These are phyloP conservation scores for Boletus reticulatus DNA, from an alignment of 768 basidiomycete genomes.

Conservation along the genomic window DNA sequence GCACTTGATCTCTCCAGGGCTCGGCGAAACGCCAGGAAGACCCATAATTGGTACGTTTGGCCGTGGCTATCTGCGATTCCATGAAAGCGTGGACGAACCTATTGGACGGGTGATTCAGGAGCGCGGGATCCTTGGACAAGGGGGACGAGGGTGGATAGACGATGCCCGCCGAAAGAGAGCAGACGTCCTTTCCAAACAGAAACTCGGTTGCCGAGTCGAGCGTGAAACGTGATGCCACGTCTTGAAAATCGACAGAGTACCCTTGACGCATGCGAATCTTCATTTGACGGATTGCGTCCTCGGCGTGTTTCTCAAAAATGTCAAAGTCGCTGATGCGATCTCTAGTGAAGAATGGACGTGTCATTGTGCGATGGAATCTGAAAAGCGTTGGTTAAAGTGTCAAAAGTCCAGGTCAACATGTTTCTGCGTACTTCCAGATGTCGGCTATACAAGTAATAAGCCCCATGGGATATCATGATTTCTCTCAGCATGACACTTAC, in stretches of 20 bases:
- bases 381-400: neutral
- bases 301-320: slow-evolving; percentile 37
- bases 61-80: slow-evolving; percentile 34
- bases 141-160: slow-evolving; percentile 28
- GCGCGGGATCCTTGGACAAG: slow-evolving; percentile 19
- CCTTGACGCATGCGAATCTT: slow-evolving; percentile 34
- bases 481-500: slow-evolving; percentile 7
- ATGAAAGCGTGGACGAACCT: slow-evolving; percentile 40
- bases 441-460: slow-evolving; percentile 23
- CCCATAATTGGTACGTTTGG: slow-evolving; percentile 36
- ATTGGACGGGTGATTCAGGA: slow-evolving; percentile 32
- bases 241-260: slow-evolving; percentile 44
- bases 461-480: neutral
- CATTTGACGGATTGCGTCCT: slow-evolving; percentile 32
- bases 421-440: slow-evolving; percentile 36
- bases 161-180: slow-evolving; percentile 39
- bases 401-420: neutral
- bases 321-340: slow-evolving; percentile 41
- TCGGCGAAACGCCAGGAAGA: slow-evolving; percentile 43
- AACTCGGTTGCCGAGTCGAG: slow-evolving; percentile 60
- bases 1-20: slow-evolving; percentile 41
- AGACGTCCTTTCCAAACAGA: slow-evolving; percentile 45
- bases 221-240: slow-evolving; percentile 45
- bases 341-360: slow-evolving; percentile 41
- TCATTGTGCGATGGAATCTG: slow-evolving; percentile 43